These are phyloP conservation scores for Babesia bigemina DNA, from an alignment of 169 alveolate genomes.

Conservation along the genomic window DNA sequence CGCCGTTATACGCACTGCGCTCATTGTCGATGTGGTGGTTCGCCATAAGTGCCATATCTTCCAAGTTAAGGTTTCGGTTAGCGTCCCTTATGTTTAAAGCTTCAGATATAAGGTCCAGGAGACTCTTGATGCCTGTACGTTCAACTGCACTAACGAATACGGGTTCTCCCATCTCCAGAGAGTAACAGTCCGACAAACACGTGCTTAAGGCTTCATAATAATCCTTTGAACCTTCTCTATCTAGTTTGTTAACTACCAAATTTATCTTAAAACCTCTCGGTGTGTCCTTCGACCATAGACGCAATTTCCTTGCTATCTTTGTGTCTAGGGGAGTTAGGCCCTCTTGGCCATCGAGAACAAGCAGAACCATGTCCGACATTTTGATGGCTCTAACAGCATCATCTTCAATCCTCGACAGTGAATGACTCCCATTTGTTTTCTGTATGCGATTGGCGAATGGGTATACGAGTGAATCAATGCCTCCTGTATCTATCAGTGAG, in stretches of 20 bases:
- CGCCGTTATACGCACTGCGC: neutral
- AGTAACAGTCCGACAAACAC: constrained; percentile 58
- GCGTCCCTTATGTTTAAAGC: constrained; percentile 2
- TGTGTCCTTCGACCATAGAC: constrained; percentile 33
- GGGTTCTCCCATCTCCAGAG: constrained; percentile 68
- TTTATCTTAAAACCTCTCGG: constrained; percentile 25
- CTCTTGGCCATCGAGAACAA: constrained; percentile 76
- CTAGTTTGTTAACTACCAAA: constrained; percentile 58
- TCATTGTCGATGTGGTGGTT: constrained; percentile 11
- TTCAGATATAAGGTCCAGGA: constrained; percentile 14
- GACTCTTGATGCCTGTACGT: constrained; percentile 26
- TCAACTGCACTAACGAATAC: constrained; percentile 51
- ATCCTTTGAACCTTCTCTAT: constrained; percentile 52
- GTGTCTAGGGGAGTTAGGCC: constrained; percentile 78
- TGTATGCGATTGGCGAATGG: neutral
- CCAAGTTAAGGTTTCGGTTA: constrained; percentile 6
- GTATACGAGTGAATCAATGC: constrained; percentile 58
- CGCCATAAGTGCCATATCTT: constrained; percentile 47
- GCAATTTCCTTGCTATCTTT: constrained; percentile 63
- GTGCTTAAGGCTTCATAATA: constrained; percentile 56
- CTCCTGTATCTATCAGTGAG: constrained; percentile 79
- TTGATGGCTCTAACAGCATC: constrained; percentile 65
- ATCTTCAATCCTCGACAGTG: constrained; percentile 25
- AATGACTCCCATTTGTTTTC: neutral
- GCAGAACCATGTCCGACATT: constrained; percentile 70